phyloP scores from a whole-genome alignment of 179 eudicot genomes.

The Beta macrorhiza region DNA sequence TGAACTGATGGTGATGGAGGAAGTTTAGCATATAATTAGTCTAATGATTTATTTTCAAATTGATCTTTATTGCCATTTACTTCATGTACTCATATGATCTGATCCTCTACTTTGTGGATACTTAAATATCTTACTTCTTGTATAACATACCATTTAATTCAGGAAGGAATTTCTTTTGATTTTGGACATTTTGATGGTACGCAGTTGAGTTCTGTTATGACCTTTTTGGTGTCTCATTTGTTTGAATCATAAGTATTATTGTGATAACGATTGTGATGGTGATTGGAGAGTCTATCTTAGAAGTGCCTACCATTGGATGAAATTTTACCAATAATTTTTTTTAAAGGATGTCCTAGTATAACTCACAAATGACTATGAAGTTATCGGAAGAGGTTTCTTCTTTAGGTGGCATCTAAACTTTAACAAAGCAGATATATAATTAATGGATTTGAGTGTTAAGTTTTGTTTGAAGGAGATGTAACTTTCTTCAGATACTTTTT shows the following conservation, averaged over 20 bases:
- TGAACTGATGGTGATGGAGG: background rate
- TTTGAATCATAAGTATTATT: background rate
- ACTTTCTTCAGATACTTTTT: background rate
- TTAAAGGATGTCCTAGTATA: slow-evolving; percentile 1
- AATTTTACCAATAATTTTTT: background rate
- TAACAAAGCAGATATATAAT: background rate
- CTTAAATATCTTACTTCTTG: background rate
- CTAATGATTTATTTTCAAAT: background rate
- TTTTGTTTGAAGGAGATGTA: too few relatives aligned
- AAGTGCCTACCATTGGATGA: background rate
- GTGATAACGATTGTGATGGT: too few relatives aligned
- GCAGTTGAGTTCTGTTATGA: background rate
- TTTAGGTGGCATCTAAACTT: background rate
- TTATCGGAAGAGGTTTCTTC: background rate
- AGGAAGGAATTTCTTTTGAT: too few relatives aligned
- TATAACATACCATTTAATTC: background rate
- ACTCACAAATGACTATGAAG: background rate
- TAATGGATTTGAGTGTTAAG: too few relatives aligned
- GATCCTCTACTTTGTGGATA: too few relatives aligned
- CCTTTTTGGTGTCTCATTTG: background rate
- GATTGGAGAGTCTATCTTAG: background rate
- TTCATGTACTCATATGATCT: too few relatives aligned
- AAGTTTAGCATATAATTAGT: background rate
- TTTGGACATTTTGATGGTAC: background rate
- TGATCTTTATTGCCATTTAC: background rate